These are phyloP conservation scores for Brassica rapa DNA, from an alignment of 345 rosid genomes.

Conservation along the genomic window DNA sequence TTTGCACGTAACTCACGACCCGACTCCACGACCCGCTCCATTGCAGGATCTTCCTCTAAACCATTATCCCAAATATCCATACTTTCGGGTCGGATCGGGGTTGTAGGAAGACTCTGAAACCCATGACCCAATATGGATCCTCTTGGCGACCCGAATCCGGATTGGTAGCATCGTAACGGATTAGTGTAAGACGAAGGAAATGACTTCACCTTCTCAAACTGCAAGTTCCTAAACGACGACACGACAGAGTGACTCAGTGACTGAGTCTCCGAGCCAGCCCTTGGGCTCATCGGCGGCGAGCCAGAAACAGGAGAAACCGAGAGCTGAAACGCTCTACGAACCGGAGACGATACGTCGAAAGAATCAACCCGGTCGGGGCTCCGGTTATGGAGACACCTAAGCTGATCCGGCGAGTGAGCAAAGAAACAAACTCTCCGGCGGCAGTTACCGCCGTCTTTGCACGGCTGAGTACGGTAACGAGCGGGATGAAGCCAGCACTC, in stretches of 20 bases:
- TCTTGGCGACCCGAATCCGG: constrained; percentile 46
- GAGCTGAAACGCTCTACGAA: constrained; percentile 46
- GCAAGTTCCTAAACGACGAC: constrained; percentile 63
- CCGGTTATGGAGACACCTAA: constrained; percentile 55
- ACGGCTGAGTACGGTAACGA: constrained; percentile 86
- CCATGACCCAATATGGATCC: constrained; percentile 62
- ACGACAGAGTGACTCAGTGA: constrained; percentile 59
- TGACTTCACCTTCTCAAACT: constrained; percentile 62
- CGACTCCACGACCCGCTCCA: constrained; percentile 76
- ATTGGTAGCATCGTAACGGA: constrained; percentile 27
- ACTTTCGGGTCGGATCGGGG: constrained; percentile 43
- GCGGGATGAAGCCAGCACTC: constrained; percentile 99
- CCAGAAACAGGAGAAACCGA: constrained; percentile 53
- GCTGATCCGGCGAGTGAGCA: constrained; percentile 89
- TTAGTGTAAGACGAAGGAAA: constrained; percentile 42
- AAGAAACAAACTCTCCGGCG: constrained; percentile 84
- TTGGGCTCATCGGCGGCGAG: constrained; percentile 67
- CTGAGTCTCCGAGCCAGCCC: constrained; percentile 54
- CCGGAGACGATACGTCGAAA: constrained; percentile 48
- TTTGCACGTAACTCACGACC: constrained; percentile 70
- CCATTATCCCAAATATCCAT: constrained; percentile 52
- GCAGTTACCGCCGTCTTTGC: constrained; percentile 78
- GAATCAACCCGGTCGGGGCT: constrained; percentile 59
- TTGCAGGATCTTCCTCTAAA: constrained; percentile 57
- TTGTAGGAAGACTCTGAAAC: constrained; percentile 54